Evolutionary conservation across 2,329 filamentous ascomycete genomes (phyloP).

Genomic region (Zymoseptoria brevis): DNA sequence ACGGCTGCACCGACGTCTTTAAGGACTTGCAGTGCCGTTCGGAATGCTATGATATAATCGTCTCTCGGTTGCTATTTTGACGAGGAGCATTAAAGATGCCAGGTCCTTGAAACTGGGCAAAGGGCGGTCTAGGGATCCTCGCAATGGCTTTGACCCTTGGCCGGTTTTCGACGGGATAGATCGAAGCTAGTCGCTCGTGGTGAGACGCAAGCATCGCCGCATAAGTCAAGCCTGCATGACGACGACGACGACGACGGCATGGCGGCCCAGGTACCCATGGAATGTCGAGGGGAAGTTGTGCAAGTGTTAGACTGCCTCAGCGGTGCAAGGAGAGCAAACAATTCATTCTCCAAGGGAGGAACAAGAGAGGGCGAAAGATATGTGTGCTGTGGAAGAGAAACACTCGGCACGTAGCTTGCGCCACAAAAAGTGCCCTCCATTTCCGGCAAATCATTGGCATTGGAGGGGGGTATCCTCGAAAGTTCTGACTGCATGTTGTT

Average conservation of each 20-base stretch:
- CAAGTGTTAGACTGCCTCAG: background rate
- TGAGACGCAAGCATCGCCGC: background rate
- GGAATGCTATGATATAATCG: background rate
- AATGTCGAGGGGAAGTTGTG: background rate
- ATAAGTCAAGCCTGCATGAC: background rate
- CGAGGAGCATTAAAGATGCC: background rate
- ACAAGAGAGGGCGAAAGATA: background rate
- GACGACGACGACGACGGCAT: background rate
- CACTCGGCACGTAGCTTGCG: background rate
- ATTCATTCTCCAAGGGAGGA: background rate
- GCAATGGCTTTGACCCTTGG: background rate
- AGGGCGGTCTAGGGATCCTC: background rate
- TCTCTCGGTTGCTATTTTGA: background rate
- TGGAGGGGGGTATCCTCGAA: background rate
- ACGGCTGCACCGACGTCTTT: background rate
- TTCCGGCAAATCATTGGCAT: background rate
- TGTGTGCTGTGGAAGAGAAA: background rate
- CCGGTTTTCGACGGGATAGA: background rate
- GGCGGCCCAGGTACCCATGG: background rate
- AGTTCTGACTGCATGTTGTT: background rate
- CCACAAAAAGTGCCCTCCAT: background rate
- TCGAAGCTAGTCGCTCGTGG: background rate
- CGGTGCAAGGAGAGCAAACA: background rate
- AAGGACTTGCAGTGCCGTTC: background rate
- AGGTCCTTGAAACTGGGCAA: background rate